Evolutionary conservation across 2,329 filamentous ascomycete genomes (phyloP).

Genomic region (Aureobasidium namibiae): DNA sequence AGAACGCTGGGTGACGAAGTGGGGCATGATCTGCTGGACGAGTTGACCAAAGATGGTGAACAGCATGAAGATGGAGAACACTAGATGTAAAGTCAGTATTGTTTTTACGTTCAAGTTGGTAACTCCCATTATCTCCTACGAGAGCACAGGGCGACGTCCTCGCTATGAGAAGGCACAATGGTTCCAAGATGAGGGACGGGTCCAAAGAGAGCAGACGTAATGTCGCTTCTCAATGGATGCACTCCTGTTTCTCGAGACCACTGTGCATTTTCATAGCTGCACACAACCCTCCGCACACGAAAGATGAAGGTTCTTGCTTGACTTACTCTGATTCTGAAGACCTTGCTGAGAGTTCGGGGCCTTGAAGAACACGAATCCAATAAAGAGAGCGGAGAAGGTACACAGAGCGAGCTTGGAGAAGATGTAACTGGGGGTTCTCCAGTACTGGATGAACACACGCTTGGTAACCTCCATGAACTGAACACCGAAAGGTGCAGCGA

Average conservation of each 20-base stretch:
- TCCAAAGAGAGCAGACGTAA: too few relatives aligned
- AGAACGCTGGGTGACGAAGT: conserved; percentile 73
- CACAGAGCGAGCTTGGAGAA: conserved; percentile 72
- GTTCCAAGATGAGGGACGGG: too few relatives aligned
- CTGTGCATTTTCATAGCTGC: too few relatives aligned
- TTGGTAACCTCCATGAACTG: conserved; percentile 61
- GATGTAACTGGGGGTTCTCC: conserved; percentile 82
- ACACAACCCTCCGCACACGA: too few relatives aligned
- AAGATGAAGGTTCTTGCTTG: too few relatives aligned
- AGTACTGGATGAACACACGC: conserved; percentile 85
- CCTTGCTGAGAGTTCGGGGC: conserved; percentile 66
- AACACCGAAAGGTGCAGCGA: conserved; percentile 63
- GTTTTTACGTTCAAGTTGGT: too few relatives aligned
- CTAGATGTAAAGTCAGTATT: too few relatives aligned
- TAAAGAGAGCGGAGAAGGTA: conserved; percentile 60
- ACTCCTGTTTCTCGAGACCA: too few relatives aligned
- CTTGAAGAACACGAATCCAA: conserved; percentile 68
- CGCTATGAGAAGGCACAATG: too few relatives aligned
- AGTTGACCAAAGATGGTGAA: conserved; percentile 72
- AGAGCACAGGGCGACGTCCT: too few relatives aligned
- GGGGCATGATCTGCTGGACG: conserved; percentile 71
- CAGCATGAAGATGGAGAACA: conserved; percentile 75
- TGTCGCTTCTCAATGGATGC: too few relatives aligned
- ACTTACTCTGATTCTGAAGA: conserved; percentile 79
- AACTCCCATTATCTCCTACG: too few relatives aligned